Base-by-base conservation (phyloP, 1,139 yeast species). In the Pichia sp. region DNA sequence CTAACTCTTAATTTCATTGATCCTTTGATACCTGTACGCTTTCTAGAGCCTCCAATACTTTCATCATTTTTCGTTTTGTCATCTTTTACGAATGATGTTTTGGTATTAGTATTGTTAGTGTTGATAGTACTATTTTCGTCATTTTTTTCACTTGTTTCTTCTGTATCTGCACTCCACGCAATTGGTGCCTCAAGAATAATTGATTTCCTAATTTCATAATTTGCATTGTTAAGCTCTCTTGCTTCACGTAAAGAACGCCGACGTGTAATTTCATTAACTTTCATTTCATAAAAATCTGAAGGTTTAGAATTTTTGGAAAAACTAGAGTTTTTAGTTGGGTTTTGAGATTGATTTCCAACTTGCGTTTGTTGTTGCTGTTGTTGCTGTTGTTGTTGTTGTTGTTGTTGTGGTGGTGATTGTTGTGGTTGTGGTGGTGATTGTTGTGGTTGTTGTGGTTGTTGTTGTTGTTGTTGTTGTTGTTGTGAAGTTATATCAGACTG, bases 241-340 rank as follows among this genome's bases (percentile, higher is more conserved):
- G 81, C 78, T 58, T 85, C 86, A 61, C 95, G 76, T 47, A 82
- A 77, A 0, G 92, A 82, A 56, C 94, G 72, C 60, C 88, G 69
- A 46, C 89, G 71, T 37, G 92, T 84, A 25, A 89, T 85, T 63
- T 89, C 96, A 45, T 79, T 78, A 44, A 89, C 66, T 26, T 59
- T 56, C 27, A 49, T 51, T 34, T 56, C 53, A 42, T 63, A 62
- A 39, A 55, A 56, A 25, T 50, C 54, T 25, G 43, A 35, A n/a
- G 20, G 32, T 29, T 35, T 35, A 20, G 38, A 13, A 32, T 32
- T 9, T 32, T 18, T 32, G 16, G 25, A 20, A 7, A 12, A 24
- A n/a, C n/a, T n/a, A n/a, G n/a, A n/a, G 12, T n/a, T 43, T 29
- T n/a, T 8, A 13, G 18, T 18, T 38, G 22, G 25, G 3, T 23